phyloP scores from a whole-genome alignment of 1,139 yeast species.

The Yamadazyma dushanensis region DNA sequence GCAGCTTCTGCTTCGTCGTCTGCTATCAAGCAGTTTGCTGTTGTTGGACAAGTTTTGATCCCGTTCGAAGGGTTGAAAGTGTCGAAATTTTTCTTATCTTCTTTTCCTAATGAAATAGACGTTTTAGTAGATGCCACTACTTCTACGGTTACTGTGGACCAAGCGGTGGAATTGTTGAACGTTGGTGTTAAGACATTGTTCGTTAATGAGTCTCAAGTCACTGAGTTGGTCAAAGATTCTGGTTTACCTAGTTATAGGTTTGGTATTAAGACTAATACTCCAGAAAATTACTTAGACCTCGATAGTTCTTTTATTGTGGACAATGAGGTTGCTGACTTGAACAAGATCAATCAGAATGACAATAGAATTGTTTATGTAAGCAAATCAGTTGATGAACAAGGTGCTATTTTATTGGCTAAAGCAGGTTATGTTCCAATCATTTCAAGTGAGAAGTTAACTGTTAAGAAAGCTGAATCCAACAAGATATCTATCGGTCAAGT shows the following conservation, averaged over 20 bases:
- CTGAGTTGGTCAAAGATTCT: conserved; percentile 35
- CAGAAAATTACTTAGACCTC: conserved; percentile 12
- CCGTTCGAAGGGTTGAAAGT: conserved; percentile 27
- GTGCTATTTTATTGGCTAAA: conserved; percentile 31
- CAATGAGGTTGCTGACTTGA: conserved; percentile 17
- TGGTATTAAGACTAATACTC: conserved; percentile 32
- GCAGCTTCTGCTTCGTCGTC: conserved; percentile 19
- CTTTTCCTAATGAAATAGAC: conserved; percentile 33
- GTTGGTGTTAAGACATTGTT: conserved; percentile 62
- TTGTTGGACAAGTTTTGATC: conserved; percentile 40
- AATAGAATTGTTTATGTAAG: conserved; percentile 42
- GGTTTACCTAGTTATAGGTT: conserved; percentile 67
- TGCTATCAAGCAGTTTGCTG: conserved; percentile 28
- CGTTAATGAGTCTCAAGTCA: conserved; percentile 34
- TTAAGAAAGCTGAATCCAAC: conserved; percentile 23
- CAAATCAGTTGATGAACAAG: conserved; percentile 21
- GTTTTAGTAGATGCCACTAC: conserved; percentile 36
- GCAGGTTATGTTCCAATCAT: conserved; percentile 52
- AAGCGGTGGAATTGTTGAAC: conserved; percentile 58
- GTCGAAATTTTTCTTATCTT: conserved; percentile 29
- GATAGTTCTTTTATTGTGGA: conserved; percentile 26
- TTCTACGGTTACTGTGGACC: conserved; percentile 31
- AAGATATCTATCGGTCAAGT: conserved; percentile 51
- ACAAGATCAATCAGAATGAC: conserved; percentile 34
- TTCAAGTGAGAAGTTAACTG: conserved; percentile 40